These are phyloP conservation scores for Ophiostoma australiae DNA, from an alignment of 2,329 filamentous ascomycete genomes.

Conservation along the genomic window DNA sequence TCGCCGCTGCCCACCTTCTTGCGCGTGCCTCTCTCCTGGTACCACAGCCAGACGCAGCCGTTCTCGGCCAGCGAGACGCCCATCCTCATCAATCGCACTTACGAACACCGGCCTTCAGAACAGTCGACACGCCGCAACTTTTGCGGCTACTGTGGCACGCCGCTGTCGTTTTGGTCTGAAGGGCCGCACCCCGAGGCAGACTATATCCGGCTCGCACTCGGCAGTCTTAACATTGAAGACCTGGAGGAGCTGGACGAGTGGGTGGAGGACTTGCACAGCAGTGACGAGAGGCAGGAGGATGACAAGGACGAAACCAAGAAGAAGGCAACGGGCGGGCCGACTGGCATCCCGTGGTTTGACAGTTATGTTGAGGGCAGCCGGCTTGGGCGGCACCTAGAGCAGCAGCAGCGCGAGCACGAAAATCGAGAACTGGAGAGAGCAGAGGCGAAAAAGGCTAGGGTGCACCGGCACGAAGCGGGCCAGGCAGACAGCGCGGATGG, in stretches of 20 bases:
- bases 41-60: conserved; percentile 67
- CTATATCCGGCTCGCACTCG: conserved; percentile 76
- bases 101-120: conserved; percentile 44
- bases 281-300: conserved; percentile 30
- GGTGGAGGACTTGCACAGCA: conserved; percentile 38
- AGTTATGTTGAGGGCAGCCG: conserved; percentile 70
- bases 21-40: conserved; percentile 75
- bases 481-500: conserved; percentile 52
- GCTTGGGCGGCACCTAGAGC: conserved; percentile 61
- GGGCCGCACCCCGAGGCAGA: conserved; percentile 64
- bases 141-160: conserved; percentile 88
- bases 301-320: conserved; percentile 29
- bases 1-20: conserved; percentile 75
- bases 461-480: conserved; percentile 22
- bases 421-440: not conserved
- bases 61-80: conserved; percentile 74
- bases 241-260: conserved; percentile 68
- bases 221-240: conserved; percentile 67
- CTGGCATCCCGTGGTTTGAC: conserved; percentile 78
- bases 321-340: conserved; percentile 34
- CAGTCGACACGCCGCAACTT: conserved; percentile 64
- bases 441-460: not conserved
- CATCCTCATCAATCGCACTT: conserved; percentile 60
- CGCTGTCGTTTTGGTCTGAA: conserved; percentile 79
- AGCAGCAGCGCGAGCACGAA: conserved; percentile 30